Base-by-base conservation (phyloP, 2,329 filamentous ascomycete species). In the Aspergillus sp. region DNA sequence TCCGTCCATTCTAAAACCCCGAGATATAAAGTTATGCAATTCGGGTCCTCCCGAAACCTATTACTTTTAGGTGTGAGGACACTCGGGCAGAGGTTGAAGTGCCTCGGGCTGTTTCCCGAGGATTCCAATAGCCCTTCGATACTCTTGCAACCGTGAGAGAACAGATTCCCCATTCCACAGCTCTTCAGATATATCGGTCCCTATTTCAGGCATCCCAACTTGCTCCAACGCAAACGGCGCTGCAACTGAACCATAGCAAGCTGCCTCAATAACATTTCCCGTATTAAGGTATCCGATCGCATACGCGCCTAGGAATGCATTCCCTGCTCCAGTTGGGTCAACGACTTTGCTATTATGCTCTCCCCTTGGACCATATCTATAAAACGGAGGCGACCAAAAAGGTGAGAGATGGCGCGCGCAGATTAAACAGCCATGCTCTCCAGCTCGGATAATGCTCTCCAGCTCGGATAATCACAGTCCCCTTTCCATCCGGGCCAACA, bases 281-380 rank as follows among this genome's bases (percentile, higher is more conserved):
- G 63, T 66, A 12, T 59, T 53, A 20, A 63, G 47, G 26, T 70
- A 67, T 4, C 68, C 66, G 13, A 71, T 55, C 3, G 66, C 60
- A 50, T 69, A 69, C 1, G 68, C 72, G 7, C 73, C 72, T 4
- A 76, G 59, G 43, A 76, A 75, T 0, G 72, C 66, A 53, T 76
- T 76, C 3, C 74, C 72, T 0, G 70, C 73, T 1, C 73, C 71
- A 24, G 74, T 76, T 1, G 72, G 62, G 54, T 76, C 73, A 18
- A 75, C 61, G 0, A 75, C 62, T 13, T 59, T 64, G 12, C 5
- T 47, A 34, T 3, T 48, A 36, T 4, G 42, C 18, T 11, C 26
- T 1, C 9, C 9, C 3, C 26, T 11, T 30, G 26, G 26, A 30
- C 6, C 45, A 2, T 22, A 22, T 8, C 4, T 17, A 51, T 70